phyloP scores from a whole-genome alignment of 306 rosid species.

The Clitoria ternatea region DNA sequence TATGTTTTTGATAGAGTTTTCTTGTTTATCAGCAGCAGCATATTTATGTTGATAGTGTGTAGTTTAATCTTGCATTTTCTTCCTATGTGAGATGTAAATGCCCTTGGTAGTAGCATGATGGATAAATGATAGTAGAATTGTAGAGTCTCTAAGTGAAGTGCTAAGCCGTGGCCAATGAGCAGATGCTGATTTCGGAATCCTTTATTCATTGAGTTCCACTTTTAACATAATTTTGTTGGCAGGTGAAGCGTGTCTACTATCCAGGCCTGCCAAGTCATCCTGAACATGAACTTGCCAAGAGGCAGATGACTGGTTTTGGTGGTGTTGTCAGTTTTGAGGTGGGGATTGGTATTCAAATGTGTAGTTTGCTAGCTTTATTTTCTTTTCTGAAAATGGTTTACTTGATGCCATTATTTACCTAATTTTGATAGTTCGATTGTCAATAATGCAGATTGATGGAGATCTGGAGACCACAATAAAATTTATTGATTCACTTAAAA shows the following conservation, averaged over 20 bases:
- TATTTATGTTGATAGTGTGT: background rate
- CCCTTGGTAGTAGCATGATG: background rate
- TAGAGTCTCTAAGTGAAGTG: too few relatives aligned
- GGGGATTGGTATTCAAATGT: slow-evolving; percentile 18
- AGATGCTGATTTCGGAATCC: background rate
- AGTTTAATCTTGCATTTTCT: background rate
- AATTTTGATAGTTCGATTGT: background rate
- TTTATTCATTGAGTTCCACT: background rate
- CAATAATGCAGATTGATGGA: slow-evolving; percentile 72
- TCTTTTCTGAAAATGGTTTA: background rate
- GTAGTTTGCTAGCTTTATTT: background rate
- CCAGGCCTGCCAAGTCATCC: slow-evolving; percentile 94
- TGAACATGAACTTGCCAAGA: slow-evolving; percentile 84
- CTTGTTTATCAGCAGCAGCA: background rate
- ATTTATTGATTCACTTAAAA: slow-evolving; percentile 77
- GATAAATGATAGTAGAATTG: background rate
- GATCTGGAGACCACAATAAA: slow-evolving; percentile 60
- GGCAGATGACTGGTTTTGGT: slow-evolving; percentile 96
- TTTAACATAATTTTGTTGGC: slow-evolving; percentile 26
- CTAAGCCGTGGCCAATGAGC: background rate
- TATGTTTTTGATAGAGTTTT: background rate
- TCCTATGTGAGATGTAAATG: too few relatives aligned
- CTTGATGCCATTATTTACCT: background rate
- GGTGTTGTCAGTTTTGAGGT: slow-evolving; percentile 99
- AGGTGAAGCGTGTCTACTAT: slow-evolving; percentile 88